Conservation (phyloP, 257 asterid species). For the Nicotiana attenuata region DNA sequence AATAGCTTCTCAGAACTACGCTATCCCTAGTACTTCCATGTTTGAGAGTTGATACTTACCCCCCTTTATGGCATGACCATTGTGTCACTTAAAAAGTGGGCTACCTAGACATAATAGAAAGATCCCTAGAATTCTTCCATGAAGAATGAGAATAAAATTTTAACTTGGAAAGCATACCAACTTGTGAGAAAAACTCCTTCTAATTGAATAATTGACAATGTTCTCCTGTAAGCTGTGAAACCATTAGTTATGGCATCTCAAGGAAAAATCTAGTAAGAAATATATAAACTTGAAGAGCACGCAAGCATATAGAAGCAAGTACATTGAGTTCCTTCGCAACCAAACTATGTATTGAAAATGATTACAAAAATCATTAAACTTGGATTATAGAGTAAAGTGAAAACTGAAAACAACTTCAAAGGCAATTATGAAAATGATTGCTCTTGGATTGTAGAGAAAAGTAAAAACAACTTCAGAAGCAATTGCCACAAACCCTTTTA, state of each 20-base stretch:
- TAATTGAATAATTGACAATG: not conserved
- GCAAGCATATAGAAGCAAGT: not conserved
- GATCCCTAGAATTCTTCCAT: not conserved
- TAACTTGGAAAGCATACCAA: not conserved
- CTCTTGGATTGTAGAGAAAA: not conserved
- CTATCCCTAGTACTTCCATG: not conserved
- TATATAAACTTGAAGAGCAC: not conserved
- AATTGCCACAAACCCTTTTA: not conserved
- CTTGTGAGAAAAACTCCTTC: not conserved
- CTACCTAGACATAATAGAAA: not conserved
- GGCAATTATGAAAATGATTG: no score
- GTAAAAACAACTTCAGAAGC: not conserved
- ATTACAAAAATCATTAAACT: not conserved
- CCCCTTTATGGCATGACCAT: not conserved
- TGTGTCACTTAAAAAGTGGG: not conserved
- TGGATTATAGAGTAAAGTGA: not conserved
- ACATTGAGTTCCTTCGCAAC: not conserved
- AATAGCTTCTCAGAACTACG: no score
- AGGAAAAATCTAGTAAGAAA: not conserved
- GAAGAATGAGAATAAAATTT: not conserved
- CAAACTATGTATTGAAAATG: not conserved
- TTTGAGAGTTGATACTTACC: not conserved
- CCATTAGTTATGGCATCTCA: conserved; percentile 3
- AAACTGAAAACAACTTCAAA: not conserved
- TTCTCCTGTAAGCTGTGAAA: not conserved